Evolutionary conservation across 371 early-diverging fungal genomes (phyloP), one percentile per base, ranked within the genome.

Genomic region (Zychaea mexicana): DNA sequence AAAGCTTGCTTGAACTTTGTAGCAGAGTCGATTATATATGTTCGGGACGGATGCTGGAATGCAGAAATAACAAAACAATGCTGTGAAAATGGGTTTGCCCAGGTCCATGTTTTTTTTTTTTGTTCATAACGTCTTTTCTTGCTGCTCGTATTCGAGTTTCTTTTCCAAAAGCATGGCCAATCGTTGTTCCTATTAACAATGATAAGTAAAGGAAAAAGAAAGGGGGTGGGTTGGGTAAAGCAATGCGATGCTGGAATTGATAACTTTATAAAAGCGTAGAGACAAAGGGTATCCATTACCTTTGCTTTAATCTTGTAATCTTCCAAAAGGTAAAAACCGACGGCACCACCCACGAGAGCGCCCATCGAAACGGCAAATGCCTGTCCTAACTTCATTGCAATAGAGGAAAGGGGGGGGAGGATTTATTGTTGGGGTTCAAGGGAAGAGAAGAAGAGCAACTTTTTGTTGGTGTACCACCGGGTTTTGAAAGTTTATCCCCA

Each of bases 251-350:
- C 6, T 27, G n/a, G n/a, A n/a, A n/a, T n/a, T n/a, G n/a, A n/a
- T n/a, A n/a, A n/a, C n/a, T n/a, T n/a, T n/a, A n/a, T n/a, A 6
- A 47, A 47, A 52, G 13, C 3, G 32, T n/a, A 52, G 10, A 61
- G 57, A 39, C 17, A 61, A 57, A 21, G 22, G 3, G 3, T n/a
- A n/a, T 17, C 32, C 4, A 13, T 46, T 68, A 77, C 81, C 67
- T 81, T 81, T 8, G 76, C 67, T 36, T 72, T 73, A 38, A 81
- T 77, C 64, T 81, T 81, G 65, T 81, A 81, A 68, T 69, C 72
- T 66, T 81, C 81, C 53, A 81, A 61, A 24, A 72, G 60, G 33
- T 77, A 81, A 28, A 81, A 81, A 0, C 81, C 81, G 32, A 66
- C 68, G 7, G 73, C 81, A 63, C 81, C 81, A 38, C 81, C 81